Evolutionary conservation across 1,284 basidiomycete species (phyloP).

Genomic region (Termitomyces sp.): DNA sequence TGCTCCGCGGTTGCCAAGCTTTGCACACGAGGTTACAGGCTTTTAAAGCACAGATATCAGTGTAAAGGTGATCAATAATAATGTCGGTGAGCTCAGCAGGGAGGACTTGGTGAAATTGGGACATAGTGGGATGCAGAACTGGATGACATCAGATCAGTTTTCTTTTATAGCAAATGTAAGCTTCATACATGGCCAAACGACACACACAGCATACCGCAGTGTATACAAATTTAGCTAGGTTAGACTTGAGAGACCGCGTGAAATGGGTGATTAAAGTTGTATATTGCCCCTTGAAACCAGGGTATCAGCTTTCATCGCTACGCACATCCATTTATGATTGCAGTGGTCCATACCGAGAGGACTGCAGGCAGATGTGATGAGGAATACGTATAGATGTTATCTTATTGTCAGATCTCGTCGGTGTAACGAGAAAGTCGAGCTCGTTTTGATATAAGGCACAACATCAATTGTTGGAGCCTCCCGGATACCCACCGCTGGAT

Average conservation of each 20-base stretch:
- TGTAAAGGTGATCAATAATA: conserved; percentile 7
- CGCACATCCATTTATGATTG: not conserved
- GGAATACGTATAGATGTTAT: not conserved
- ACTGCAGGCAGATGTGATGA: not conserved
- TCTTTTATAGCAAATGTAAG: not conserved
- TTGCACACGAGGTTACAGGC: conserved; percentile 10
- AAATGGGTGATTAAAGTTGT: not conserved
- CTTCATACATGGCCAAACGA: not conserved
- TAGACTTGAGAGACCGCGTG: not conserved
- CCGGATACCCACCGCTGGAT: not conserved
- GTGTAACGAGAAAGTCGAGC: not conserved
- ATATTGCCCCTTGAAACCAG: not conserved
- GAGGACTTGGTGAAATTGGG: not conserved
- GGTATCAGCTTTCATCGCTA: not conserved
- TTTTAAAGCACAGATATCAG: conserved; percentile 4
- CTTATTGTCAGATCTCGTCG: not conserved
- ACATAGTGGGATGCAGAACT: not conserved
- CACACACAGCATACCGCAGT: not conserved
- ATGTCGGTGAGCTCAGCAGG: conserved; percentile 5
- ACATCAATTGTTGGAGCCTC: not conserved
- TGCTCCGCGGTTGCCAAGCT: conserved; percentile 7
- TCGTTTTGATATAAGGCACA: not conserved
- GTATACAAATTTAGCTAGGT: not conserved
- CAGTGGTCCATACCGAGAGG: not conserved
- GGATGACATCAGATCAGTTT: not conserved